phyloP scores from a whole-genome alignment of 805 yeast species.

The Myxozyma sirexii region DNA sequence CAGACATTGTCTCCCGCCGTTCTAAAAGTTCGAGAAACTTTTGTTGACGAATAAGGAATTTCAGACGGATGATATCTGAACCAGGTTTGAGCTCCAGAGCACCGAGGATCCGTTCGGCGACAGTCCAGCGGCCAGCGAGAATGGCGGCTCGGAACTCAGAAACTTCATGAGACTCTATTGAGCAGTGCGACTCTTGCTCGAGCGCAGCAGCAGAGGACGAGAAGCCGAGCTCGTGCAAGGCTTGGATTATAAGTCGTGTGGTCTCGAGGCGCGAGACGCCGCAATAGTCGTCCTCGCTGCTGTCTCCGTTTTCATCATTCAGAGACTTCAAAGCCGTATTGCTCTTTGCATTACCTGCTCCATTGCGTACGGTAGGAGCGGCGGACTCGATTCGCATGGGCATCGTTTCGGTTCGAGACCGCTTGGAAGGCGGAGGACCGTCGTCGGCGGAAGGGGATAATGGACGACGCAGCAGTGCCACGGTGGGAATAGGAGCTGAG shows the following conservation, averaged over 20 bases:
- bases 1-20: conserved; percentile 41
- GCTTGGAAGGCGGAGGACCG: conserved; percentile 18
- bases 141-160: conserved; percentile 47
- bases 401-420: conserved; percentile 24
- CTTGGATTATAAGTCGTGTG: conserved; percentile 54
- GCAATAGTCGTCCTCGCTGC: conserved; percentile 29
- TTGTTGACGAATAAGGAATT: conserved; percentile 47
- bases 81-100: conserved; percentile 37
- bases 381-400: conserved; percentile 28
- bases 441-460: conserved; percentile 10
- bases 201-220: conserved; percentile 45
- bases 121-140: conserved; percentile 49
- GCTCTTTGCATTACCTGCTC: not conserved
- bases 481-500: conserved; percentile 10
- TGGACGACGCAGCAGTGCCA: conserved; percentile 27
- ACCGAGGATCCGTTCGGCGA: conserved; percentile 43
- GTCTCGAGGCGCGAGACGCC: conserved; percentile 46
- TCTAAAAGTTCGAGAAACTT: conserved; percentile 49
- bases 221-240: conserved; percentile 55
- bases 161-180: conserved; percentile 49
- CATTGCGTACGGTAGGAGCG: not conserved
- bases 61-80: conserved; percentile 36
- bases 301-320: not conserved
- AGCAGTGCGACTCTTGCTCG: conserved; percentile 45
- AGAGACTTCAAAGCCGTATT: not conserved